These are phyloP conservation scores for Colletotrichum tofieldiae DNA, from an alignment of 2,329 filamentous ascomycete species.

Conservation along the genomic window DNA sequence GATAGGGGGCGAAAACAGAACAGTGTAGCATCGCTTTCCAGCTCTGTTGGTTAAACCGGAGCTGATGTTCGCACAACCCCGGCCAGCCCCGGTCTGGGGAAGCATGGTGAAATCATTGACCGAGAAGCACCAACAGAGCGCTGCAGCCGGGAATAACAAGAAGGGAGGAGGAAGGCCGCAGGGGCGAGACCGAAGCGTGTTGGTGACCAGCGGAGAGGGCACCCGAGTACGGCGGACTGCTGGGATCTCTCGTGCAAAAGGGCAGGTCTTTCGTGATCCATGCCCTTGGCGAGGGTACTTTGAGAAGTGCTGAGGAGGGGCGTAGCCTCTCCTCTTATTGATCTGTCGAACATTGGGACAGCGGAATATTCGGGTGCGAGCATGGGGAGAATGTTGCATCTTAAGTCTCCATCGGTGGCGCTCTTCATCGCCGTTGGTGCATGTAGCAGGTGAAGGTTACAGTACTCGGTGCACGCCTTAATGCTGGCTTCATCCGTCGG, in stretches of 20 bases:
- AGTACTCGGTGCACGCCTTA: neutral
- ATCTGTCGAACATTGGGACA: neutral
- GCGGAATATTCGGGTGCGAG: neutral
- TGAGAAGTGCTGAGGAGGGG: neutral
- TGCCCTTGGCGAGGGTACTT: neutral
- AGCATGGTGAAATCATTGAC: constrained; percentile 28
- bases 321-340: neutral
- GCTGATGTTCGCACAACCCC: neutral
- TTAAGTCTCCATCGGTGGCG: neutral
- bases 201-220: neutral
- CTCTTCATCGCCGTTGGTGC: neutral
- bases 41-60: neutral
- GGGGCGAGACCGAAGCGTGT: neutral
- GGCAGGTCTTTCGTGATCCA: neutral
- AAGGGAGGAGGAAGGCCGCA: constrained; percentile 2
- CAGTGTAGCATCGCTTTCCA: neutral
- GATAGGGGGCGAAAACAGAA: neutral
- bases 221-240: neutral
- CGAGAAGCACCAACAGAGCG: neutral
- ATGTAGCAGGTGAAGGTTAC: neutral
- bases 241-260: neutral
- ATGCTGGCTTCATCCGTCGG: neutral
- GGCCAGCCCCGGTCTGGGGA: constrained; percentile 12
- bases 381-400: neutral
- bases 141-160: constrained; percentile 23